These are phyloP conservation scores for rapeseed (Brassica napus) DNA, from an alignment of 345 rosid species.

Conservation along the genomic window Da-Ae NC_063446.1:68438001-68438500, in stretches of 20 bases:
- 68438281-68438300: neutral
- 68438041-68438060: neutral
- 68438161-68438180: neutral
- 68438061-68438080: neutral
- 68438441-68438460: slow-evolving; percentile 50
- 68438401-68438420: slow-evolving; percentile 64
- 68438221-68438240: slow-evolving; percentile 13
- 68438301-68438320: slow-evolving; percentile 1
- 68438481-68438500: slow-evolving; percentile 34
- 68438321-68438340: neutral
- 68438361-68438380: neutral
- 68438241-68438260: slow-evolving; percentile 21
- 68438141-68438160: slow-evolving; percentile 1
- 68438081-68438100: neutral
- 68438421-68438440: slow-evolving; percentile 57
- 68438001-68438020: neutral
- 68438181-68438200: slow-evolving; percentile 9
- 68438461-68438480: slow-evolving; percentile 39
- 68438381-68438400: slow-evolving; percentile 6
- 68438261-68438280: slow-evolving; percentile 8
- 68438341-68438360: neutral
- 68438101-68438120: neutral
- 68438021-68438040: neutral
- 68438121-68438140: neutral
- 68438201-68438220: neutral